A percentile compares a stretch with the other conserved stretches of the same genome.
phyloP scores from a whole-genome alignment of 768 basidiomycete species.

The Tremella yokohamensis region DNA sequence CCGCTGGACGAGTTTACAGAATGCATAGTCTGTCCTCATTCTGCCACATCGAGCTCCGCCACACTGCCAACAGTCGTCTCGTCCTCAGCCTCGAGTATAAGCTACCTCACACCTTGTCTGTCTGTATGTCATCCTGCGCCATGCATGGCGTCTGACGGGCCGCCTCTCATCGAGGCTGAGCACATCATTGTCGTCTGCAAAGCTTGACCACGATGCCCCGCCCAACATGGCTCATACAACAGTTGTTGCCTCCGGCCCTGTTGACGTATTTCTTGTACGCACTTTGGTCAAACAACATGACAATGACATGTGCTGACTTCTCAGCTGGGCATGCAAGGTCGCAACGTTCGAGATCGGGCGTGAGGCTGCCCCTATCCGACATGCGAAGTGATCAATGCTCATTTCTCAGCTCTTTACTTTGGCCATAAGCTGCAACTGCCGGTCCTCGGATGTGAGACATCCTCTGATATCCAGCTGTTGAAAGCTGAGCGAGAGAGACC shows the following conservation, averaged over 20 bases:
- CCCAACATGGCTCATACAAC: conserved; percentile 26
- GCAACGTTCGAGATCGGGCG: conserved; percentile 29
- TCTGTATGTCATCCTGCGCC: no score
- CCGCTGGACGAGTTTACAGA: no score
- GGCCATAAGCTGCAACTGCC: background rate
- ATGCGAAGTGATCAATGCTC: background rate
- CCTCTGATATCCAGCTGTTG: background rate
- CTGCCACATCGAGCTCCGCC: no score
- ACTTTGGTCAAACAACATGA: background rate
- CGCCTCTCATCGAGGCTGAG: no score
- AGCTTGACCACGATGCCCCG: conserved; percentile 6
- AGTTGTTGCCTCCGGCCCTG: conserved; percentile 37
- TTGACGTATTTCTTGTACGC: conserved; percentile 43
- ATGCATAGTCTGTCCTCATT: no score
- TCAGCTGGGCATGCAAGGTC: conserved; percentile 18
- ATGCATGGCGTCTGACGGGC: no score
- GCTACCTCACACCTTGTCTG: no score
- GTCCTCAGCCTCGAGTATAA: no score
- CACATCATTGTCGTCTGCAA: no score
- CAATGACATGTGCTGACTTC: background rate
- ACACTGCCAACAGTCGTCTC: no score
- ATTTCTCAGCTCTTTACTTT: background rate
- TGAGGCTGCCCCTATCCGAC: conserved; percentile 13
- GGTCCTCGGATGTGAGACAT: background rate
- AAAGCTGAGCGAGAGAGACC: conserved; percentile 11